Percentiles rank a stretch among this genome's conserved stretches.
Evolutionary conservation across 2,329 filamentous ascomycete species (phyloP).

Genomic region (Cercospora janseana): DNA sequence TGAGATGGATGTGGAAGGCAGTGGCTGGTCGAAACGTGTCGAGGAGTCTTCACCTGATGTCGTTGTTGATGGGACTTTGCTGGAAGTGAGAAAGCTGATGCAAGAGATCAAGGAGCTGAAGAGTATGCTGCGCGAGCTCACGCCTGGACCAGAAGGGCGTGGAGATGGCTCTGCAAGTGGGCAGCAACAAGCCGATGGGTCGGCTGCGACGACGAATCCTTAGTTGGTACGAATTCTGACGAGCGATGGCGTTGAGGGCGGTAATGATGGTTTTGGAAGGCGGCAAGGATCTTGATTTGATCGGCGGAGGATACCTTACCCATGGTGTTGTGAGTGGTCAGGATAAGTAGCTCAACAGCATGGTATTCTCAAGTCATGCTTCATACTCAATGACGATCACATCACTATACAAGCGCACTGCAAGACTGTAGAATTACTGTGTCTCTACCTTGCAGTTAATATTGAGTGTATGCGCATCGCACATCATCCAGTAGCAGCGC

Average conservation of each 20-base stretch:
- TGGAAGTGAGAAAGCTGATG: constrained; percentile 56
- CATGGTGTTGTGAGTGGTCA: too few relatives aligned
- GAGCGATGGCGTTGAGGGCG: background rate
- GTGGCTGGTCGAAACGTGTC: constrained; percentile 83
- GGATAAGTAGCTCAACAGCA: too few relatives aligned
- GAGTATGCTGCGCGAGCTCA: constrained; percentile 36
- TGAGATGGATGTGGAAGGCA: constrained; percentile 74
- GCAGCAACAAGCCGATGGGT: background rate
- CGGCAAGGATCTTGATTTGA: too few relatives aligned
- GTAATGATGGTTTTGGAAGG: background rate
- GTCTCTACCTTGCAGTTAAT: too few relatives aligned
- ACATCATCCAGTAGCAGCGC: too few relatives aligned
- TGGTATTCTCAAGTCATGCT: too few relatives aligned
- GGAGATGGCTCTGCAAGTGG: background rate
- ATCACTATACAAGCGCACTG: too few relatives aligned
- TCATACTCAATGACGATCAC: too few relatives aligned
- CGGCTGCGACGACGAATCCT: background rate
- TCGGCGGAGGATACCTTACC: too few relatives aligned
- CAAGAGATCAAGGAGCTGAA: constrained; percentile 48
- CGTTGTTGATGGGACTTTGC: constrained; percentile 70
- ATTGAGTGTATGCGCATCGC: too few relatives aligned
- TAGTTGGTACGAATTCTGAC: too few relatives aligned
- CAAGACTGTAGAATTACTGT: too few relatives aligned
- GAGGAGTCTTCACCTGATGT: constrained; percentile 75
- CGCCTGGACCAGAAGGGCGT: constrained; percentile 15